A percentile compares a stretch with the other conserved stretches of the same genome.
Evolutionary conservation across 2,329 filamentous ascomycete genomes (phyloP).

Genomic region (Aspergillus clavatus): DNA sequence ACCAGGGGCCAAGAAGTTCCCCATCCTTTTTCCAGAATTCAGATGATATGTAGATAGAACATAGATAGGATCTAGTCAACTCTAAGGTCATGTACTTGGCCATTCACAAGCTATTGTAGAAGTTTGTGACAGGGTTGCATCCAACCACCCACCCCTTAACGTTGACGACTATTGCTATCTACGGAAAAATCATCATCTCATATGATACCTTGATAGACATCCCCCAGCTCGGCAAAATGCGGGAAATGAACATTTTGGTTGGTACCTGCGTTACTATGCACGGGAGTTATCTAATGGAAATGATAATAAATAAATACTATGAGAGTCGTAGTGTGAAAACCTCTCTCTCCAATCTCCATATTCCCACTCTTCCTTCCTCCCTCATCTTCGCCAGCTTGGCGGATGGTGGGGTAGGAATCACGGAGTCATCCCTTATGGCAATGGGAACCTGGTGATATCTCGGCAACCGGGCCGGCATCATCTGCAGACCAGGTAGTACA

Average conservation of each 20-base stretch:
- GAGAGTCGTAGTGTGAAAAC: no score
- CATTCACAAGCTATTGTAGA: not conserved
- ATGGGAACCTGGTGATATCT: constrained; percentile 6
- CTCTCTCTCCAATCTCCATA: no score
- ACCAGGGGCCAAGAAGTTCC: no score
- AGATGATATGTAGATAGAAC: no score
- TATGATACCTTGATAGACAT: not conserved
- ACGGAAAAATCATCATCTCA: not conserved
- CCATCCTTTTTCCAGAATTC: no score
- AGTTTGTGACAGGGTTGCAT: not conserved
- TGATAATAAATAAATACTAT: no score
- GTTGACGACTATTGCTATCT: not conserved
- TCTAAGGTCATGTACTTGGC: not conserved
- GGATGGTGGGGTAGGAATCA: constrained; percentile 8
- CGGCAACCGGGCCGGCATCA: constrained; percentile 17
- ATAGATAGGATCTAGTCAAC: no score
- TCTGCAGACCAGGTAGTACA: no score
- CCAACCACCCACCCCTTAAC: not conserved
- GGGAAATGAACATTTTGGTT: not conserved
- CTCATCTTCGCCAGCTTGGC: no score
- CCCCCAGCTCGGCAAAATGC: not conserved
- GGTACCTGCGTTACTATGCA: not conserved
- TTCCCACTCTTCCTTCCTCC: no score
- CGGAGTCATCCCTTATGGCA: not conserved
- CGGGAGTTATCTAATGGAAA: not conserved